Conservation (phyloP, 768 basidiomycete species). For the Auricularia sp. region DNA sequence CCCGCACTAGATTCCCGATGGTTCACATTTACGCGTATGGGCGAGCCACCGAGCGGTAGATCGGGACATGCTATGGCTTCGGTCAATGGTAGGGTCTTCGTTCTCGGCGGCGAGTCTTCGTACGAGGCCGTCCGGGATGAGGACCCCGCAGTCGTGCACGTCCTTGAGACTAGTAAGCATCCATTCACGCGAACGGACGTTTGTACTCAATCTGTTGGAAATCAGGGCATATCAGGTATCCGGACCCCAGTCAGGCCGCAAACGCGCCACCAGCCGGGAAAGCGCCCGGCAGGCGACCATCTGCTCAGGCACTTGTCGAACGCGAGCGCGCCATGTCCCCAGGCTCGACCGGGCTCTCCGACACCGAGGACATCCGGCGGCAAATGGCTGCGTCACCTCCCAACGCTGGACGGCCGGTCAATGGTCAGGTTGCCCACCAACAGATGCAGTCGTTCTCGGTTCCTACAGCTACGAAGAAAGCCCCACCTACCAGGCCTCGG, state of each 20-base stretch:
- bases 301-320: slow-evolving; percentile 26
- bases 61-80: slow-evolving; percentile 99
- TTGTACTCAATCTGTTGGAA: neutral
- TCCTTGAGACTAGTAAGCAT: slow-evolving; percentile 78
- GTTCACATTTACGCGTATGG: slow-evolving; percentile 99
- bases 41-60: slow-evolving; percentile 82
- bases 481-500: neutral
- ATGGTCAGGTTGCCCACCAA: neutral
- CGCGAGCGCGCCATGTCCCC: slow-evolving; percentile 47
- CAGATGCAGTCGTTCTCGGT: slow-evolving; percentile 8
- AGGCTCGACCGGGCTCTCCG: slow-evolving; percentile 12
- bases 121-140: slow-evolving; percentile 53
- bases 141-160: slow-evolving; percentile 73
- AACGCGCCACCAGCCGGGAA: slow-evolving; percentile 13
- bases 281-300: slow-evolving; percentile 38
- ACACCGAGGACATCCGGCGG: slow-evolving; percentile 6
- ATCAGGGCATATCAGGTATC: slow-evolving; percentile 88
- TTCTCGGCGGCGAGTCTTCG: slow-evolving; percentile 90
- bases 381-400: slow-evolving; percentile 4
- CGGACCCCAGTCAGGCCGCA: slow-evolving; percentile 45
- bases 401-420: neutral
- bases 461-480: neutral
- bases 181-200: slow-evolving; percentile 22
- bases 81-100: slow-evolving; percentile 77
- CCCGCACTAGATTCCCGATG: slow-evolving; percentile 72